A percentile compares a stretch with the other conserved stretches of the same genome.
Evolutionary conservation across 768 basidiomycete genomes (phyloP).

Genomic region (Boletus rex-veris): DNA sequence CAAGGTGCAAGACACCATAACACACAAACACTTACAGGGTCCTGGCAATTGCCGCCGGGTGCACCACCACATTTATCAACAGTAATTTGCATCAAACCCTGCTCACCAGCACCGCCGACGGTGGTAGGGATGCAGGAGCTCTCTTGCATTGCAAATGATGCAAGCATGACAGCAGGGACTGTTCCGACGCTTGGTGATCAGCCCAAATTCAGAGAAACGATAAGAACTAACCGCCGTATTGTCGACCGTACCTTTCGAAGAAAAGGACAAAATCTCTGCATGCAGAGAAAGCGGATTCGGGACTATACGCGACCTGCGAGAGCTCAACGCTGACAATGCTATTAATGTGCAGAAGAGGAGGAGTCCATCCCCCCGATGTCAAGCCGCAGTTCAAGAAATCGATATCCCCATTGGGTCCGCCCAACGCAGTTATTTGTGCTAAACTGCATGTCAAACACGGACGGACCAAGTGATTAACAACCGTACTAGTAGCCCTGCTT

Average conservation of each 20-base stretch:
- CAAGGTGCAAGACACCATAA: neutral
- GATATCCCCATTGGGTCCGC: slow-evolving; percentile 70
- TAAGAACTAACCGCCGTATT: slow-evolving; percentile 37
- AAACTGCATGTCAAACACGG: slow-evolving; percentile 5
- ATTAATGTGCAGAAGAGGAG: slow-evolving; percentile 54
- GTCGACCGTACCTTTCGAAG: slow-evolving; percentile 59
- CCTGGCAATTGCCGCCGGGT: slow-evolving; percentile 40
- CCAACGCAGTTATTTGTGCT: slow-evolving; percentile 47
- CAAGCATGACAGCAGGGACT: slow-evolving; percentile 76
- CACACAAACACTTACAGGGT: slow-evolving; percentile 28
- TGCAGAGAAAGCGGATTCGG: slow-evolving; percentile 53
- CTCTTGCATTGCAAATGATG: slow-evolving; percentile 89
- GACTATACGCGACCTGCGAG: slow-evolving; percentile 43
- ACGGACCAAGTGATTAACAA: slow-evolving; percentile 10
- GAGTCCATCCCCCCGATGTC: slow-evolving; percentile 61
- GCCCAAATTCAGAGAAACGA: neutral
- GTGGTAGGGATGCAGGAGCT: slow-evolving; percentile 63
- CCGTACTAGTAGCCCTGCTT: slow-evolving; percentile 47
- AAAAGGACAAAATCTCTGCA: slow-evolving; percentile 48
- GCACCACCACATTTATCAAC: slow-evolving; percentile 69
- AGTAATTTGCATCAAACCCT: slow-evolving; percentile 86
- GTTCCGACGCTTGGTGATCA: neutral
- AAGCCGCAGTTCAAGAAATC: slow-evolving; percentile 81
- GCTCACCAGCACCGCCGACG: slow-evolving; percentile 75
- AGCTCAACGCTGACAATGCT: slow-evolving; percentile 51